Evolutionary conservation across 371 early-diverging fungal genomes (phyloP).

Genomic region (Mortierella sp.): DNA sequence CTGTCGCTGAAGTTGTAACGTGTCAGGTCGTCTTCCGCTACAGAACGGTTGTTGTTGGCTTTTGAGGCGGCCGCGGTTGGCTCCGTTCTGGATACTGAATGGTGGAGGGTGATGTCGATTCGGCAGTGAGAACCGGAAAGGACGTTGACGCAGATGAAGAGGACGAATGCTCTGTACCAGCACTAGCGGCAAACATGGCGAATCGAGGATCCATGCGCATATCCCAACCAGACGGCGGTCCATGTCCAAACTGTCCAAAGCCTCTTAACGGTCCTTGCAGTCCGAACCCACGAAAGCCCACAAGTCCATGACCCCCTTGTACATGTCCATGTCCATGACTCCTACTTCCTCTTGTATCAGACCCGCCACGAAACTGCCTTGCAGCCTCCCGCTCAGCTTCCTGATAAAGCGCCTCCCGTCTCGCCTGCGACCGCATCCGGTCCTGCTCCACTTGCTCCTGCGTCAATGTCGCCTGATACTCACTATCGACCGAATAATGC

Average conservation of each 20-base stretch:
- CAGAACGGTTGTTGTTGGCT: neutral
- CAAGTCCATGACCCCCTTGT: no score
- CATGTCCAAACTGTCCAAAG: neutral
- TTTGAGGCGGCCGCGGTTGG: neutral
- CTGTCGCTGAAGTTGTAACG: constrained; percentile 37
- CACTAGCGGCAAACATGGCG: neutral
- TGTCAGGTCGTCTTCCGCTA: constrained; percentile 12
- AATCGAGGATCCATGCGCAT: constrained; percentile 11
- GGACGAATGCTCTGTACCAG: neutral
- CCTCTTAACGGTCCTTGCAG: neutral
- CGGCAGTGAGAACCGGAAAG: no score
- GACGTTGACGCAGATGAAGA: neutral
- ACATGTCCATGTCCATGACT: no score
- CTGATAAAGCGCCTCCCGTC: neutral
- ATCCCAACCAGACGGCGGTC: constrained; percentile 2
- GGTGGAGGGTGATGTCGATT: neutral
- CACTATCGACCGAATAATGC: neutral
- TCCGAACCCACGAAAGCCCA: neutral
- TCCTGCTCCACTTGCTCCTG: neutral
- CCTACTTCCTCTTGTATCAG: no score
- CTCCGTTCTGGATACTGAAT: neutral
- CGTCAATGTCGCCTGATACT: neutral
- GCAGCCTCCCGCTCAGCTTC: constrained; percentile 1
- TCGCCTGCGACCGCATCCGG: neutral
- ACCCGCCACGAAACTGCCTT: neutral